phyloP scores from a whole-genome alignment of 2,329 filamentous ascomycete species.

The Gaeumannomyces tritici region DNA sequence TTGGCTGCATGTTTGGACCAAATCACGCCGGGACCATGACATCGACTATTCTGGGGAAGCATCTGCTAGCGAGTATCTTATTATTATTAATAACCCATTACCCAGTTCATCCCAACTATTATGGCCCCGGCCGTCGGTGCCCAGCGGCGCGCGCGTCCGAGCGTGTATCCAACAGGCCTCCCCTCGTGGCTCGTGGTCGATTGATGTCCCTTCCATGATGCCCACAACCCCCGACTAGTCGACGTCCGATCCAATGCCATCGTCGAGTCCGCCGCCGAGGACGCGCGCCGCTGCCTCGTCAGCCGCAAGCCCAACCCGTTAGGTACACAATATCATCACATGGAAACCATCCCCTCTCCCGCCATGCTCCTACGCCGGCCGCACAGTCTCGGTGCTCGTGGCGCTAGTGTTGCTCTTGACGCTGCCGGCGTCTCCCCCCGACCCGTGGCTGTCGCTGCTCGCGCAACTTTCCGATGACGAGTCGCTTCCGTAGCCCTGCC shows the following conservation, averaged over 20 bases:
- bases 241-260: neutral
- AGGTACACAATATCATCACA: too few species aligned
- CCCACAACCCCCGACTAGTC: neutral
- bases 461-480: neutral
- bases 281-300: neutral
- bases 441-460: neutral
- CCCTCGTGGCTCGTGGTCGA: neutral
- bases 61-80: neutral
- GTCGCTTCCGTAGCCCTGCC: neutral
- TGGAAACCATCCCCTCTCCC: too few species aligned
- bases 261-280: neutral
- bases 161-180: neutral
- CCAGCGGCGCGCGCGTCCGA: neutral
- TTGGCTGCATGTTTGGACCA: neutral
- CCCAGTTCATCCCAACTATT: too few species aligned
- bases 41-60: neutral
- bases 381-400: neutral
- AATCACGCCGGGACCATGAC: neutral
- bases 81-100: neutral
- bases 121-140: too few species aligned
- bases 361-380: too few species aligned
- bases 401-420: neutral
- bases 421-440: neutral
- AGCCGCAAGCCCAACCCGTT: neutral
- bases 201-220: neutral